Evolutionary conservation across 176 grass and related monocot genomes (phyloP), one percentile per base, ranked within the genome.

Genomic region (Poa annua): DNA sequence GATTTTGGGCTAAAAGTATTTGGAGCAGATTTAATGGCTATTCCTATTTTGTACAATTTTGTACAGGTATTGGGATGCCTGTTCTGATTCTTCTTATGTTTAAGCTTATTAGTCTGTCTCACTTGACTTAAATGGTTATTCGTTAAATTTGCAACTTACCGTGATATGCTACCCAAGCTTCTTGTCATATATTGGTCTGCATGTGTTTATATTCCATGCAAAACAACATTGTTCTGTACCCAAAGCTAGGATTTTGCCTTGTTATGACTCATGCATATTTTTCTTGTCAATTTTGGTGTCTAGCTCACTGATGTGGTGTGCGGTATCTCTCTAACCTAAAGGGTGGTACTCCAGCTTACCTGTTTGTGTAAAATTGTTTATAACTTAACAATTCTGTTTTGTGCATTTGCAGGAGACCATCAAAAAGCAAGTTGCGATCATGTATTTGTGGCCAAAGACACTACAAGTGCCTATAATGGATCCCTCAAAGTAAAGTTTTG

Each of bases 381-480:
- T 86, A 84, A 47, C 77, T 62, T 74, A 60, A 65, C 57, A 29
- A 29, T 16, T 49, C 33, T 44, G 36, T 61, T 81, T 82, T 68
- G 39, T 71, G 42, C 66, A 38, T 83, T 90, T 89, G 66, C 88
- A 98, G 96, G 96, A 93, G 47, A 98, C 85, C 15, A 93, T 98
- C n/a, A 98, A 95, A 78, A 93, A 98, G 34, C 96, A 98, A 85
- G 92, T 98, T 78, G 92, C 87, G 1, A 95, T 68, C 80, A 95
- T 98, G 96, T 98, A 98, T 83, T 66, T 95, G 70, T 98, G 96
- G 96, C 96, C 96, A 32, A 98, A 89, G 83, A 91, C 87, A 74
- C 70, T 98, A 68, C 88, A 95, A 95, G 96, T 98, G 21, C 44
- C 96, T 76, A 85, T 96, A 78, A 84, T 98, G 85, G 92, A 95